Base-by-base conservation (phyloP, 2,329 filamentous ascomycete species). In the Apiospora marii region DNA sequence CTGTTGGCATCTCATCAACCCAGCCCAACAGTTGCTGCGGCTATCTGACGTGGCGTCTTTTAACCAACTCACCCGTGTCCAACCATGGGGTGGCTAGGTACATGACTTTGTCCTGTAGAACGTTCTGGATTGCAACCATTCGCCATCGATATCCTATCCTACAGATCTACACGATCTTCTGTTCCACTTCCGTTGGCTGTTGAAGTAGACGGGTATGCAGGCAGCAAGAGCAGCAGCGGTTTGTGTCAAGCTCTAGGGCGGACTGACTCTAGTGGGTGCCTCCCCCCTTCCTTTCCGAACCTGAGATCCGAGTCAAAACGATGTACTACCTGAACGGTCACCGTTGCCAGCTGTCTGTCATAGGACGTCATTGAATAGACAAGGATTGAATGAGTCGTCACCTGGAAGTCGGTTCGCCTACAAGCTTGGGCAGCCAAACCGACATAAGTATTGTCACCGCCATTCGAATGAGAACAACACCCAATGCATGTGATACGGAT, bases 21-120 rank as follows among this genome's bases (percentile, higher is more conserved):
- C 37, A 51, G 8, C 22, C 22, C 22, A 14, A 12, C 49, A 27
- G 72, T 49, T 69, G 71, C 75, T 49, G 69, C 70, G 51, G 70
- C 71, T 69, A 74, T 73, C 74, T 78, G 75, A 72, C 76, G 75
- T 74, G 77, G 75, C 74, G 58, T 41, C 72, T 77, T 76, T 79
- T 79, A 78, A 72, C 78, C 78, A 79, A 14, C 58, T 75, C 74
- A 73, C 74, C 74, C 74, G 73, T 71, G 71, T 58, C 74, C 58
- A 43, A 72, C 74, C 71, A 70, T 72, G 72, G 70, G 70, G 49
- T 68, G 69, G 44, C 24, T 61, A 41, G 37, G 37, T 41, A 16
- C 16, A 41, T 64, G 12, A 8, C 22, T 3, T 41, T 41, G 30
- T 24, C 22, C 24, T n/a, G 44, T 48, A 34, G 37, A 44, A 61